Evolutionary conservation across 2,329 filamentous ascomycete genomes (phyloP).

Genomic region (Westerdykella sp.): DNA sequence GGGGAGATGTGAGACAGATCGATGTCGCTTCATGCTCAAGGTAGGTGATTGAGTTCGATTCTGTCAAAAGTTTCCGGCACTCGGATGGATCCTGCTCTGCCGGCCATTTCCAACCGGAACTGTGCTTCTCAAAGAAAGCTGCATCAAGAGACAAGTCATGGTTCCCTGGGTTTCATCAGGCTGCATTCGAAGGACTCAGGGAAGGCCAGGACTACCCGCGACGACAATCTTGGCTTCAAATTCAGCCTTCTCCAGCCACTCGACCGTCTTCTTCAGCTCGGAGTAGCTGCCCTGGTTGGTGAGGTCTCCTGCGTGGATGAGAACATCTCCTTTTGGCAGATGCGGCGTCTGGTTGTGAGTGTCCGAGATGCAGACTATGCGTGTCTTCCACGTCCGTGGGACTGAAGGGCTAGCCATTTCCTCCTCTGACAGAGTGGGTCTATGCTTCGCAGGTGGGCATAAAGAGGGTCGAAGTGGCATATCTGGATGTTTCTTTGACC

Average conservation of each 20-base stretch:
- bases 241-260: slow-evolving; percentile 61
- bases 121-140: slow-evolving; percentile 54
- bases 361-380: slow-evolving; percentile 71
- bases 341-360: slow-evolving; percentile 63
- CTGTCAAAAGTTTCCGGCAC: slow-evolving; percentile 50
- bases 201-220: slow-evolving; percentile 47
- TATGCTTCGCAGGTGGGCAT: too few relatives aligned
- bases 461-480: too few relatives aligned
- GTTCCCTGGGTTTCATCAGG: slow-evolving; percentile 51
- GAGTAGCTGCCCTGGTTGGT: slow-evolving; percentile 61
- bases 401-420: too few relatives aligned
- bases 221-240: slow-evolving; percentile 67
- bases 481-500: too few relatives aligned
- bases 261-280: slow-evolving; percentile 55
- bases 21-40: slow-evolving; percentile 53
- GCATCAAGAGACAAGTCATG: slow-evolving; percentile 67
- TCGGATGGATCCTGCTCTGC: slow-evolving; percentile 47
- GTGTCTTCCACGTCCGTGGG: slow-evolving; percentile 38
- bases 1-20: slow-evolving; percentile 49
- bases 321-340: slow-evolving; percentile 64
- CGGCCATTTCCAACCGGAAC: slow-evolving; percentile 52
- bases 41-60: slow-evolving; percentile 54
- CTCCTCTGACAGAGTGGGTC: too few relatives aligned
- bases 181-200: background rate
- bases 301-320: slow-evolving; percentile 71